Conservation (phyloP, 139 green algal genomes). For the Volvox reticuliferus region DNA sequence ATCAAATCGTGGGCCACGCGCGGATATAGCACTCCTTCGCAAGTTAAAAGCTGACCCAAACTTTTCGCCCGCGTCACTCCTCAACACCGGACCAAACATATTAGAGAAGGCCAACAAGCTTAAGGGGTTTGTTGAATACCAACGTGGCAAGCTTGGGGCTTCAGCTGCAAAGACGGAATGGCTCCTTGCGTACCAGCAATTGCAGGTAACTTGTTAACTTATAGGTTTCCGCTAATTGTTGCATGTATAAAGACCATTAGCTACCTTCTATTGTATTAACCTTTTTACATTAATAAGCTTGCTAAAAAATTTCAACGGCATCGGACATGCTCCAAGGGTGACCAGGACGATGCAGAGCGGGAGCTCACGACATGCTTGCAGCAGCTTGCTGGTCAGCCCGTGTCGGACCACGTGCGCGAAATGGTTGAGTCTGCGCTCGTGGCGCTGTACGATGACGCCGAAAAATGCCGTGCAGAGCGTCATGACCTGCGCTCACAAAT, state of each 20-base stretch:
- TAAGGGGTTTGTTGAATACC: slow-evolving; percentile 26
- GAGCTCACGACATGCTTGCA: slow-evolving; percentile 1
- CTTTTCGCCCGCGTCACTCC: slow-evolving; percentile 38
- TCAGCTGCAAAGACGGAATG: slow-evolving; percentile 41
- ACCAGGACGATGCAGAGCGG: slow-evolving; percentile 12
- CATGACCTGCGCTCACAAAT: not conserved
- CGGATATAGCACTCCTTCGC: slow-evolving; percentile 33
- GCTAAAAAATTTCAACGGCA: too few species aligned
- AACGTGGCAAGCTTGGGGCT: slow-evolving; percentile 3
- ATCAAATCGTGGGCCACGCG: slow-evolving; percentile 30
- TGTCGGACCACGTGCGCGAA: not conserved
- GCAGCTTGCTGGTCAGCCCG: not conserved
- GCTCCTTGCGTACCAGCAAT: slow-evolving; percentile 41
- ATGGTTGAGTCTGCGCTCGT: not conserved
- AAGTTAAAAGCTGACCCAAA: slow-evolving; percentile 46
- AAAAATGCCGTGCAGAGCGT: slow-evolving; percentile 3
- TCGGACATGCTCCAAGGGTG: not conserved
- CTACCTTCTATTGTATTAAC: too few species aligned
- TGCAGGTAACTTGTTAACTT: slow-evolving; percentile 1
- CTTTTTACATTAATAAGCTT: too few species aligned
- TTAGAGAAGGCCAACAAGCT: slow-evolving; percentile 44
- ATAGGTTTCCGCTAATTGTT: too few species aligned
- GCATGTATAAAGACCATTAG: too few species aligned
- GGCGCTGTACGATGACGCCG: not conserved
- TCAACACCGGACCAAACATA: not conserved